Evolutionary conservation across 257 asterid genomes (phyloP).

Genomic region (Capsicum rhomboideum): DNA sequence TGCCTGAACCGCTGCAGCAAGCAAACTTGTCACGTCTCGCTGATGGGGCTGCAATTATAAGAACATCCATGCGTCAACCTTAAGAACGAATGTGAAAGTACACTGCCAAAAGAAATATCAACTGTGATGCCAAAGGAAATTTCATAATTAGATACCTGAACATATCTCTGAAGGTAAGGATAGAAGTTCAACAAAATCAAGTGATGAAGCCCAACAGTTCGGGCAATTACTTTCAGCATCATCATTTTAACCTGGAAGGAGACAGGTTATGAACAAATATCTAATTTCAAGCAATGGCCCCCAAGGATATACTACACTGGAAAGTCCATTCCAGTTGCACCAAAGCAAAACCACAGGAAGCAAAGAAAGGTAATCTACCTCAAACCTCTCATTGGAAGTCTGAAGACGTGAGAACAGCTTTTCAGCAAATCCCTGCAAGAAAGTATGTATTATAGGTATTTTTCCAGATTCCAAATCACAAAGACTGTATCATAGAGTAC

Average conservation of each 20-base stretch:
- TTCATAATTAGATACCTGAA: slow-evolving; percentile 48
- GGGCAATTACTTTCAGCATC: slow-evolving; percentile 81
- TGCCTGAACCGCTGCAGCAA: slow-evolving; percentile 95
- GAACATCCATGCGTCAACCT: neutral
- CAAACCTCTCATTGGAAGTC: slow-evolving; percentile 59
- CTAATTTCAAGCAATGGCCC: neutral
- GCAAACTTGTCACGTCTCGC: slow-evolving; percentile 66
- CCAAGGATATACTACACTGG: neutral
- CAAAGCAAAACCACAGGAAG: neutral
- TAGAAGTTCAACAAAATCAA: slow-evolving; percentile 65
- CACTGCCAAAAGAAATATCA: slow-evolving; percentile 3
- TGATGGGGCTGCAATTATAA: slow-evolving; percentile 71
- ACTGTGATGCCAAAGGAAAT: neutral
- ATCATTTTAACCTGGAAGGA: slow-evolving; percentile 71
- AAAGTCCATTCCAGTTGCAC: neutral
- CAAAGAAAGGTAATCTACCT: slow-evolving; percentile 31
- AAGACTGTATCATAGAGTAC: slow-evolving; percentile 1
- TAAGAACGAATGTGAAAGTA: neutral
- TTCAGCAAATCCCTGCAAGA: slow-evolving; percentile 75
- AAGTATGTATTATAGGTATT: slow-evolving; percentile 7
- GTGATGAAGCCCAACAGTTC: slow-evolving; percentile 83
- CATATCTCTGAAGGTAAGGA: slow-evolving; percentile 72
- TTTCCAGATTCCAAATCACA: neutral
- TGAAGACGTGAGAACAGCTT: slow-evolving; percentile 84
- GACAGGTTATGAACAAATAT: neutral